Evolutionary conservation across 352 stramenopile genomes (phyloP).

Genomic region (Phytophthora syringae): DNA sequence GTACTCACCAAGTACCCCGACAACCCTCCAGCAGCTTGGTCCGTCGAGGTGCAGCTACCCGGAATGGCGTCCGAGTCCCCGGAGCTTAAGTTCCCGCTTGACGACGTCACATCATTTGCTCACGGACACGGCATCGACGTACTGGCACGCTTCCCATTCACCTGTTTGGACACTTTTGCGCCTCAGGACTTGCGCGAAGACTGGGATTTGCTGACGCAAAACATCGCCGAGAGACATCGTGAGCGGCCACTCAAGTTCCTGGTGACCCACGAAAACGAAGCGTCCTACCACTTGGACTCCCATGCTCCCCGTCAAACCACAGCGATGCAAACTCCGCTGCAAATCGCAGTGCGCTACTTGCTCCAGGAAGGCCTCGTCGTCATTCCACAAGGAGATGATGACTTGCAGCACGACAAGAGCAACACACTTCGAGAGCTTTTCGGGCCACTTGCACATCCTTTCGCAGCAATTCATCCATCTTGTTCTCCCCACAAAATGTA

Average conservation of each 20-base stretch:
- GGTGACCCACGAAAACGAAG: slow-evolving; percentile 45
- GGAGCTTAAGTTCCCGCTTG: slow-evolving; percentile 17
- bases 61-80: not conserved
- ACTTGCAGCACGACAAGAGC: slow-evolving; percentile 15
- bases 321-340: slow-evolving; percentile 44
- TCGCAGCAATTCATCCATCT: slow-evolving; percentile 39
- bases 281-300: slow-evolving; percentile 42
- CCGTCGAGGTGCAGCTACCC: slow-evolving; percentile 21
- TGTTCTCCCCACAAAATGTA: slow-evolving; percentile 56
- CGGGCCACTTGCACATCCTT: slow-evolving; percentile 47
- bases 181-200: slow-evolving; percentile 18
- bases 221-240: slow-evolving; percentile 42
- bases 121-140: slow-evolving; percentile 53
- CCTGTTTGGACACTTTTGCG: slow-evolving; percentile 24
- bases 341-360: slow-evolving; percentile 55
- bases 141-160: slow-evolving; percentile 45
- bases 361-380: slow-evolving; percentile 60
- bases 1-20: slow-evolving; percentile 41
- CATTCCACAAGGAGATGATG: slow-evolving; percentile 36
- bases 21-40: slow-evolving; percentile 32
- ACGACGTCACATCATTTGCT: slow-evolving; percentile 43
- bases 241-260: slow-evolving; percentile 45
- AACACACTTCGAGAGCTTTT: slow-evolving; percentile 44
- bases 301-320: slow-evolving; percentile 26
- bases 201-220: slow-evolving; percentile 39